Percentiles rank a stretch among this genome's conserved stretches.
These are phyloP conservation scores for Flaveria robusta DNA, from an alignment of 129 eudicot genomes.

Conservation along the genomic window DNA sequence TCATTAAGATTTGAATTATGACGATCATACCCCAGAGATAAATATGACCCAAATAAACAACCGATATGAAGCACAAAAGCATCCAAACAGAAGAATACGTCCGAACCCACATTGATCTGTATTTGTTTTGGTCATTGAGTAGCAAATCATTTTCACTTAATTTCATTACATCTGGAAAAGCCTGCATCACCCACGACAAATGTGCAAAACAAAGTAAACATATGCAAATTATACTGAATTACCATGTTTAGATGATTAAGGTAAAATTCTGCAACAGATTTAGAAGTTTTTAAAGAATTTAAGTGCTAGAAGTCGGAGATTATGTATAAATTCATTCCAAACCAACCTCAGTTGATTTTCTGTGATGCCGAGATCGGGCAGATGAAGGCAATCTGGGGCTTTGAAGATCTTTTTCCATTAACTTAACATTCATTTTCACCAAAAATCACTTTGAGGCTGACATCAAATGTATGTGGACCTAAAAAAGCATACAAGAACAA, in stretches of 20 bases:
- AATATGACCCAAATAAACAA: slow-evolving; percentile 80
- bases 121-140: slow-evolving; percentile 62
- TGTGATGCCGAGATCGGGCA: slow-evolving; percentile 51
- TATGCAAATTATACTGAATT: background rate
- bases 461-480: slow-evolving; percentile 35
- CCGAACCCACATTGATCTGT: slow-evolving; percentile 70
- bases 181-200: slow-evolving; percentile 36
- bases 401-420: slow-evolving; percentile 40
- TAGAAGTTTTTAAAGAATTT: slow-evolving; percentile 1
- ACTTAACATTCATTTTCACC: slow-evolving; percentile 21
- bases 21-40: slow-evolving; percentile 76
- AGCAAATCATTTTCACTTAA: slow-evolving; percentile 55
- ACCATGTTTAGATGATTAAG: background rate
- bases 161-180: slow-evolving; percentile 47
- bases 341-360: slow-evolving; percentile 50
- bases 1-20: slow-evolving; percentile 74
- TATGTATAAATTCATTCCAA: background rate
- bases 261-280: slow-evolving; percentile 1
- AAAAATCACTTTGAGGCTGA: slow-evolving; percentile 20
- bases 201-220: background rate
- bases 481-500: slow-evolving; percentile 16
- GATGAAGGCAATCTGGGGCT: slow-evolving; percentile 49
- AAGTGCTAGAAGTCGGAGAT: background rate
- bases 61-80: slow-evolving; percentile 48
- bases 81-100: slow-evolving; percentile 76